A percentile compares a stretch with the other conserved stretches of the same genome.
These are phyloP conservation scores for Globisporangium splendens DNA, from an alignment of 352 stramenopile genomes.

Conservation along the genomic window DNA sequence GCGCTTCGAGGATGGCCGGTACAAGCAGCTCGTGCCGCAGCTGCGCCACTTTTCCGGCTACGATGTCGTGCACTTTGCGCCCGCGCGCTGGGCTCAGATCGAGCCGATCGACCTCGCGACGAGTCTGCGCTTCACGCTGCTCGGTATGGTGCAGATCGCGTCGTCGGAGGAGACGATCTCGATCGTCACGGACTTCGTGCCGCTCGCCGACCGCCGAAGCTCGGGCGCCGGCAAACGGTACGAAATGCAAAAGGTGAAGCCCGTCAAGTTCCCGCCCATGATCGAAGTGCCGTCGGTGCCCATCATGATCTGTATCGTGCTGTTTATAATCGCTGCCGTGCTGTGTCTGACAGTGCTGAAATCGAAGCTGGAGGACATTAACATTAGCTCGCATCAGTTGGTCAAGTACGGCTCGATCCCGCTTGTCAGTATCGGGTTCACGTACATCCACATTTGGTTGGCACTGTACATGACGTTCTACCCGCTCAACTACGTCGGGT, in stretches of 20 bases:
- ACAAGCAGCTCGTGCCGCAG: constrained; percentile 41
- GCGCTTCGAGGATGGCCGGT: constrained; percentile 73
- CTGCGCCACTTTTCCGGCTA: constrained; percentile 58
- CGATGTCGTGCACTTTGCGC: constrained; percentile 67
- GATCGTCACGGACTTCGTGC: constrained; percentile 82
- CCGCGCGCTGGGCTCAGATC: constrained; percentile 52
- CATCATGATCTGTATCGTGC: constrained; percentile 36
- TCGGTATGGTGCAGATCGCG: constrained; percentile 84
- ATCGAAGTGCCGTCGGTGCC: constrained; percentile 70
- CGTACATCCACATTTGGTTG: constrained; percentile 95
- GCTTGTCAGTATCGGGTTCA: constrained; percentile 87
- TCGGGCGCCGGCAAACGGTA: constrained; percentile 14
- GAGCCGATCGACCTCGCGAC: constrained; percentile 61
- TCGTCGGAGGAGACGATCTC: constrained; percentile 48
- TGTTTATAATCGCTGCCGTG: constrained; percentile 52
- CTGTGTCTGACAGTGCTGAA: constrained; percentile 80
- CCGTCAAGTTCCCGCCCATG: constrained; percentile 81
- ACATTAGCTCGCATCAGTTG: constrained; percentile 59
- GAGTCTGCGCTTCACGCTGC: constrained; percentile 80
- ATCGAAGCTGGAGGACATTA: constrained; percentile 39
- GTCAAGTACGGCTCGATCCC: constrained; percentile 84
- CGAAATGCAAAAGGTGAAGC: constrained; percentile 22
- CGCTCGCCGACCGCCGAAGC: constrained; percentile 26
- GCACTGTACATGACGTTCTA: constrained; percentile 99
- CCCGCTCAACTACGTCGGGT: constrained; percentile 92